phyloP scores from a whole-genome alignment of 306 rosid species.

The Adenanthera pavonina region DNA sequence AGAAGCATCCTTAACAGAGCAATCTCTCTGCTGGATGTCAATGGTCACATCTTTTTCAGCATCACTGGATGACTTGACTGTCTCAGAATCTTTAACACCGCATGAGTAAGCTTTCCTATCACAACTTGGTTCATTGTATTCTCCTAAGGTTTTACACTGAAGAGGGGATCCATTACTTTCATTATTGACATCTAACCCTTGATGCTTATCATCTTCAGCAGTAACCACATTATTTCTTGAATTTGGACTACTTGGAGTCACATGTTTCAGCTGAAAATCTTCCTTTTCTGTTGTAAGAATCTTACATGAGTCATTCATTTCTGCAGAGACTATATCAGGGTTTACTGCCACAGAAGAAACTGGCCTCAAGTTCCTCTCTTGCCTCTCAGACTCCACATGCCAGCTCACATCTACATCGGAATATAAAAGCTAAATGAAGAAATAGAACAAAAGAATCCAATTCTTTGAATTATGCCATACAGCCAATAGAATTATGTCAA shows the following conservation, averaged over 20 bases:
- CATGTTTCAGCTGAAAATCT: constrained; percentile 33
- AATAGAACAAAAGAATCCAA: constrained; percentile 21
- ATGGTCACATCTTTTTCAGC: constrained; percentile 48
- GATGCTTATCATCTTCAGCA: constrained; percentile 48
- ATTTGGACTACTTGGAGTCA: constrained; percentile 44
- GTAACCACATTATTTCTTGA: constrained; percentile 37
- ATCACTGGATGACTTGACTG: constrained; percentile 41
- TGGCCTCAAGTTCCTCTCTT: constrained; percentile 46
- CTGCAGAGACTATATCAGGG: constrained; percentile 29
- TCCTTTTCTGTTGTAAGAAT: constrained; percentile 42
- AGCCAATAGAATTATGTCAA: constrained; percentile 28
- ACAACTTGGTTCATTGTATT: constrained; percentile 36
- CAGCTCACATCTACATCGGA: constrained; percentile 58
- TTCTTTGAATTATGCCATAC: constrained; percentile 24
- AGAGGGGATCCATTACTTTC: constrained; percentile 48
- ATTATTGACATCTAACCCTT: constrained; percentile 41
- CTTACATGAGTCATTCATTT: constrained; percentile 44
- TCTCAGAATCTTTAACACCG: constrained; percentile 46
- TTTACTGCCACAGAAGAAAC: constrained; percentile 49
- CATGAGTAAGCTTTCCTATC: constrained; percentile 41
- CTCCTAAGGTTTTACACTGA: constrained; percentile 35
- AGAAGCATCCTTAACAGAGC: constrained; percentile 38
- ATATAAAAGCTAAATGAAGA: constrained; percentile 41
- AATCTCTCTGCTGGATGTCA: constrained; percentile 29
- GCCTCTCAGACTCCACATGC: constrained; percentile 48